Percentiles rank a stretch among this genome's conserved stretches.
phyloP scores from a whole-genome alignment of 225 moss, liverwort and hornwort species.

The Marchantia paleacea region DNA sequence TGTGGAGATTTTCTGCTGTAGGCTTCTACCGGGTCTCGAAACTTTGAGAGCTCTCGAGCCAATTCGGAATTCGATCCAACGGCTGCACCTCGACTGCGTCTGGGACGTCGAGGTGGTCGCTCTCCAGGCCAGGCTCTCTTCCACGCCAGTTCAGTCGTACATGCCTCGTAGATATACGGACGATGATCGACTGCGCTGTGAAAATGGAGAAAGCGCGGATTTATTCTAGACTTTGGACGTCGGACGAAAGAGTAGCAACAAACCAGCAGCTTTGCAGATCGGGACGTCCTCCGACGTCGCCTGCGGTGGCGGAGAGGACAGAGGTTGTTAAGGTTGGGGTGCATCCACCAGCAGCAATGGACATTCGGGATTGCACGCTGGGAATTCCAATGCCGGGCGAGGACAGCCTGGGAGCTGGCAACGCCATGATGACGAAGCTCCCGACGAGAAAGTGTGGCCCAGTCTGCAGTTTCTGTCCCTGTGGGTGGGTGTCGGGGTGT shows the following conservation, averaged over 20 bases:
- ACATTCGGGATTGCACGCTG: background rate
- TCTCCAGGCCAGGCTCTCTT: slow-evolving; percentile 22
- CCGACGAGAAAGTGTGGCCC: slow-evolving; percentile 55
- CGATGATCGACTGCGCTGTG: slow-evolving; percentile 16
- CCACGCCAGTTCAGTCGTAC: background rate
- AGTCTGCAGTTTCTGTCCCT: slow-evolving; percentile 59
- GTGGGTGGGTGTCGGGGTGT: slow-evolving; percentile 64
- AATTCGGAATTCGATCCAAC: slow-evolving; percentile 54
- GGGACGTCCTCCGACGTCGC: background rate
- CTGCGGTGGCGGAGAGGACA: background rate
- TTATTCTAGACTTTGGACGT: slow-evolving; percentile 12
- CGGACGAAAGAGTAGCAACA: slow-evolving; percentile 1
- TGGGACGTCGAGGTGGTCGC: slow-evolving; percentile 57
- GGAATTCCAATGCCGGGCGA: background rate
- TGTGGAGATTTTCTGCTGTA: slow-evolving; percentile 64
- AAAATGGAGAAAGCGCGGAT: slow-evolving; percentile 19
- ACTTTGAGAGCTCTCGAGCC: slow-evolving; percentile 75
- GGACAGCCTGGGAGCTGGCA: too few relatives aligned
- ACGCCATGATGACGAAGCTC: slow-evolving; percentile 23
- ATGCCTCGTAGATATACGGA: background rate
- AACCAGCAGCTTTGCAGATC: too few relatives aligned
- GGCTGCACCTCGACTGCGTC: slow-evolving; percentile 64
- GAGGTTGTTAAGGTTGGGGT: too few relatives aligned
- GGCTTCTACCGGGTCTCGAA: slow-evolving; percentile 54
- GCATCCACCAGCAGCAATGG: slow-evolving; percentile 9